Base-by-base conservation (phyloP, 164 flowering plant species). In the Umbilicus rupestris region DNA sequence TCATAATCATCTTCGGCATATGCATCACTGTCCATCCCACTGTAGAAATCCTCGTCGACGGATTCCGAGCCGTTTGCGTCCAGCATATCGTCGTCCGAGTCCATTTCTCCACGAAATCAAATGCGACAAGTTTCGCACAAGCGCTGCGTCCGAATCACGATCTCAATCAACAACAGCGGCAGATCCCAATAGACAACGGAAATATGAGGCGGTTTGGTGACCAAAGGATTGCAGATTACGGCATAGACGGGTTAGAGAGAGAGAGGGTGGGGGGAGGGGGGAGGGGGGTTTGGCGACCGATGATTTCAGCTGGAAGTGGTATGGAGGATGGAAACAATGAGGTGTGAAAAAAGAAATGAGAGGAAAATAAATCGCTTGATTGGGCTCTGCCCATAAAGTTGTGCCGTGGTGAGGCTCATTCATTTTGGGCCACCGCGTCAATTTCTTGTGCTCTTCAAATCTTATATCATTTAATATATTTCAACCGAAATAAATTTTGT, bases 21-120 rank as follows among this genome's bases (percentile, higher is more conserved):
- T 29, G 58, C 65, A 10, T 78, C 80, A 68, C 73, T 71, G 63
- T 68, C 77, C 41, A 66, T 59, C 44, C 80, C 83, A 68, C 82
- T 74, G 74, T 75, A 78, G 79, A 76, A 79, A 66, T 78, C 83
- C 31, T 79, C 80, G 24, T 70, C 85, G 29, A 71, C 66, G 19
- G 75, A 78, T 3, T 76, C 81, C 1, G 33, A 26, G 31, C 31
- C 60, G 60, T 55, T 55, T 17, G 81, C 79, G 65, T 79, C 82
- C 63, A 71, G 77, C 82, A 79, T 75, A 31, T 82, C 81, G 19
- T 82, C 82, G 68, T 79, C 85, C 28, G 87, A 80, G 33, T 77
- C 60, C 60, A 55, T 55, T 55, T 26, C 29, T 52, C 30, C 29
- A 24, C 33, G 29, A 5, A 49, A 49, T 24, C 20, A 26, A 52